Percentiles rank a stretch among this genome's conserved stretches.
Evolutionary conservation across 306 rosid genomes (phyloP).

Genomic region (Rosa chinensis): DNA sequence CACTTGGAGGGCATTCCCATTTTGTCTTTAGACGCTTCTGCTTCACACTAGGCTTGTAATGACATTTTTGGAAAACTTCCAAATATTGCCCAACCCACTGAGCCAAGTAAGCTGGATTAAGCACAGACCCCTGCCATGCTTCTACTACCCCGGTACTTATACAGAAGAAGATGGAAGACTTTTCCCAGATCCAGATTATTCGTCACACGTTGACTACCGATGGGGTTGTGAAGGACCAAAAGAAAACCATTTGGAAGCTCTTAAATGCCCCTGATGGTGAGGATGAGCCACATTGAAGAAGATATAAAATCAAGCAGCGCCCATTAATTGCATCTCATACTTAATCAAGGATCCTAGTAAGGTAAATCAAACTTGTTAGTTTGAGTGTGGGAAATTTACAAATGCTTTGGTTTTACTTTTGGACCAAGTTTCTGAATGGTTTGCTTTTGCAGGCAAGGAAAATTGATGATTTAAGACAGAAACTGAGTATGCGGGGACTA

Average conservation of each 20-base stretch:
- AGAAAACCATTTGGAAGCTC: constrained; percentile 57
- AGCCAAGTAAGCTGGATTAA: too few species aligned
- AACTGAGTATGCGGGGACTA: constrained; percentile 69
- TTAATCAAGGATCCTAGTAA: constrained; percentile 45
- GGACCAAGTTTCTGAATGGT: background rate
- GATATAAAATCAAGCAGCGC: constrained; percentile 54
- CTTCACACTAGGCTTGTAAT: too few species aligned
- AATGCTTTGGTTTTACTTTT: constrained; percentile 3
- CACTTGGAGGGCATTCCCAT: too few species aligned
- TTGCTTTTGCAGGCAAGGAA: constrained; percentile 43
- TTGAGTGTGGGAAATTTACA: background rate
- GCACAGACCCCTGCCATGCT: too few species aligned
- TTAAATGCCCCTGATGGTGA: constrained; percentile 43
- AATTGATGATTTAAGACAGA: constrained; percentile 70
- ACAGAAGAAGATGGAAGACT: constrained; percentile 51
- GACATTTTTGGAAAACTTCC: too few species aligned
- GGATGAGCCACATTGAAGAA: constrained; percentile 34
- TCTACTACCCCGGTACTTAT: constrained; percentile 56
- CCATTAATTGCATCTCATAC: constrained; percentile 59
- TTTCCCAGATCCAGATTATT: constrained; percentile 60
- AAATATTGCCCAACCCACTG: too few species aligned
- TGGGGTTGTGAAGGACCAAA: constrained; percentile 64
- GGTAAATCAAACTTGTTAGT: constrained; percentile 33
- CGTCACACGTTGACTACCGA: constrained; percentile 57
- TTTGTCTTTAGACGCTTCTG: too few species aligned